Conservation (phyloP, 331 rosid species). For the Cucumis variabilis region DNA sequence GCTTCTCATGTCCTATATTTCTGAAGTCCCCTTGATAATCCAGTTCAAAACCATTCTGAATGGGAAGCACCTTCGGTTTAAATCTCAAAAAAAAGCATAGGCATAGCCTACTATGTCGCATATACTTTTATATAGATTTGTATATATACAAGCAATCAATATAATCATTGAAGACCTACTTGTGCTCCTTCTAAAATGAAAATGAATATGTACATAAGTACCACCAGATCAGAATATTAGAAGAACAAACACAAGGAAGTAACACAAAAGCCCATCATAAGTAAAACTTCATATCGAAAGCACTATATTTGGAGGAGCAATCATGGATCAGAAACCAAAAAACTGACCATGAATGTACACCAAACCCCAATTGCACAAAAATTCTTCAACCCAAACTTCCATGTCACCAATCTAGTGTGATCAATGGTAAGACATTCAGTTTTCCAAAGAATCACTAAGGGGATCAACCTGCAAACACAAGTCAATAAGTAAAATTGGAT, state of each 20-base stretch:
- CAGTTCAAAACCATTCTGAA: slow-evolving; percentile 41
- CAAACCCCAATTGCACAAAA: slow-evolving; percentile 10
- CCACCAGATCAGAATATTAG: slow-evolving; percentile 33
- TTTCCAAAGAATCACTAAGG: slow-evolving; percentile 9
- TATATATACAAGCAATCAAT: slow-evolving; percentile 43
- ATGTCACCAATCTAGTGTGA: slow-evolving; percentile 30
- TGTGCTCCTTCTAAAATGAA: slow-evolving; percentile 49
- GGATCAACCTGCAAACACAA: slow-evolving; percentile 43
- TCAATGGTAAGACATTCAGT: slow-evolving; percentile 4
- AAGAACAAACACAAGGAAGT: neutral
- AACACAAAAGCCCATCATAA: neutral
- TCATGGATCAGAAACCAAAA: slow-evolving; percentile 32
- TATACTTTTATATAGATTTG: slow-evolving; percentile 43
- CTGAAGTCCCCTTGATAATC: slow-evolving; percentile 38
- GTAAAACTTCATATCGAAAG: slow-evolving; percentile 26
- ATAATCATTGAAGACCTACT: slow-evolving; percentile 60
- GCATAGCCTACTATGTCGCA: slow-evolving; percentile 48
- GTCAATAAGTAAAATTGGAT: slow-evolving; percentile 31
- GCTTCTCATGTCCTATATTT: slow-evolving; percentile 85
- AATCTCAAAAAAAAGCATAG: slow-evolving; percentile 52
- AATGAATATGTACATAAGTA: slow-evolving; percentile 32
- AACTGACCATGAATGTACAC: neutral
- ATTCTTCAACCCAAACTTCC: neutral
- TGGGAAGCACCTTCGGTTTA: slow-evolving; percentile 43
- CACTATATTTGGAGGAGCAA: slow-evolving; percentile 27